A percentile compares a stretch with the other conserved stretches of the same genome.
These are phyloP conservation scores for Hypomyces rosellus DNA, from an alignment of 2,329 filamentous ascomycete species.

Conservation along the genomic window DNA sequence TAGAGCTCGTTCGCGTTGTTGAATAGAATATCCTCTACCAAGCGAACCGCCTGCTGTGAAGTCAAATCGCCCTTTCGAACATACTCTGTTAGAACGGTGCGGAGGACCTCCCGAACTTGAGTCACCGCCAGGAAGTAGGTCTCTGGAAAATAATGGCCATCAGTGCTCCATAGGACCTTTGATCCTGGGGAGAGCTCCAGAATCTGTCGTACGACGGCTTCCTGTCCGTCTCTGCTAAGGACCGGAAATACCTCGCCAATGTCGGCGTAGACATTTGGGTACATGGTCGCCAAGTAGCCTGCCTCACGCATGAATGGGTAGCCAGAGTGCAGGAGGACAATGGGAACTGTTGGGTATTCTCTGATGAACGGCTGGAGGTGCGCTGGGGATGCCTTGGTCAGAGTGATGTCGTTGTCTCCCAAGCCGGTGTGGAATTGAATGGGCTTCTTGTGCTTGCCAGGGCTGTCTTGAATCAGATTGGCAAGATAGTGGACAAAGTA, in stretches of 20 bases:
- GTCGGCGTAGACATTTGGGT: constrained; percentile 75
- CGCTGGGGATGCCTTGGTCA: constrained; percentile 65
- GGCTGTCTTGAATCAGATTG: constrained; percentile 45
- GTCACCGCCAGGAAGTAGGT: constrained; percentile 67
- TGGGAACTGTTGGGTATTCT: constrained; percentile 60
- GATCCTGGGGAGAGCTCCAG: constrained; percentile 68
- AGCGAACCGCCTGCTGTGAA: constrained; percentile 53
- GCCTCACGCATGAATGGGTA: constrained; percentile 77
- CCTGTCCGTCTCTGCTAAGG: constrained; percentile 70
- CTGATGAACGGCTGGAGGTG: constrained; percentile 69
- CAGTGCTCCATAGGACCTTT: constrained; percentile 75
- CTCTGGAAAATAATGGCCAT: constrained; percentile 74
- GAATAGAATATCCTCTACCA: constrained; percentile 66
- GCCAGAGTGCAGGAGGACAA: constrained; percentile 72
- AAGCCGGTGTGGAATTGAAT: constrained; percentile 80
- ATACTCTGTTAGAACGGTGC: constrained; percentile 61
- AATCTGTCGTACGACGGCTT: constrained; percentile 61
- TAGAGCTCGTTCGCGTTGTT: constrained; percentile 74
- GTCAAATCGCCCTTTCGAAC: constrained; percentile 58
- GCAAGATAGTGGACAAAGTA: constrained; percentile 61
- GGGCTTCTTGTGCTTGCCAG: constrained; percentile 53
- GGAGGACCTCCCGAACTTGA: constrained; percentile 65
- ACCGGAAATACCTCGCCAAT: constrained; percentile 78
- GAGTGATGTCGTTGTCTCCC: constrained; percentile 70
- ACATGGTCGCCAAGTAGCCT: constrained; percentile 71